Conservation (phyloP, 345 rosid genomes). For the Corymbia maculata region DNA sequence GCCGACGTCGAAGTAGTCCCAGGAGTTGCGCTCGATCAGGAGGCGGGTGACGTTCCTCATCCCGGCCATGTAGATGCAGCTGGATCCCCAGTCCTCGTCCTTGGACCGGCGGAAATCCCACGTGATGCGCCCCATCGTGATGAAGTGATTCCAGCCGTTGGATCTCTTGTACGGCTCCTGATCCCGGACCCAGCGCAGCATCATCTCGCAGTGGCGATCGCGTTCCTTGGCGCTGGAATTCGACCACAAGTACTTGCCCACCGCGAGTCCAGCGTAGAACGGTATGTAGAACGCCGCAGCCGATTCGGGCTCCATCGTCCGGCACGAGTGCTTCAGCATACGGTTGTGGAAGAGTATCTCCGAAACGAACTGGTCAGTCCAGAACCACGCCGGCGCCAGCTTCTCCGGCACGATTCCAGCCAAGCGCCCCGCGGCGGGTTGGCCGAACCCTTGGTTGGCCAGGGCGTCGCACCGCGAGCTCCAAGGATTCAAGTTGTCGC, state of each 20-base stretch:
- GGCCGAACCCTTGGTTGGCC: conserved; percentile 67
- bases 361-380: conserved; percentile 86
- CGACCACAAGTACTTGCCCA: conserved; percentile 68
- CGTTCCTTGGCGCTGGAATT: conserved; percentile 52
- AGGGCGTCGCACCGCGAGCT: conserved; percentile 77
- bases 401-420: conserved; percentile 40
- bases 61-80: conserved; percentile 67
- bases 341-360: conserved; percentile 83
- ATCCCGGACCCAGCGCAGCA: conserved; percentile 53
- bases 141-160: conserved; percentile 90
- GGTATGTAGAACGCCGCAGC: conserved; percentile 89
- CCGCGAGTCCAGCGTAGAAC: conserved; percentile 90
- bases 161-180: conserved; percentile 64
- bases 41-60: conserved; percentile 95
- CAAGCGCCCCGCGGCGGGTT: conserved; percentile 30
- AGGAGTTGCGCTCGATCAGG: conserved; percentile 86
- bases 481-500: conserved; percentile 82
- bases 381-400: conserved; percentile 74
- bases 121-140: conserved; percentile 91
- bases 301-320: conserved; percentile 51
- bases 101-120: conserved; percentile 93
- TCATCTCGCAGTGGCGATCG: conserved; percentile 60
- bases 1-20: conserved; percentile 96
- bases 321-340: conserved; percentile 60
- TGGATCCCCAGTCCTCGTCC: conserved; percentile 83